Evolutionary conservation across 768 basidiomycete species (phyloP), one percentile per base, ranked within the genome.

Genomic region (Boletus reticulatus): DNA sequence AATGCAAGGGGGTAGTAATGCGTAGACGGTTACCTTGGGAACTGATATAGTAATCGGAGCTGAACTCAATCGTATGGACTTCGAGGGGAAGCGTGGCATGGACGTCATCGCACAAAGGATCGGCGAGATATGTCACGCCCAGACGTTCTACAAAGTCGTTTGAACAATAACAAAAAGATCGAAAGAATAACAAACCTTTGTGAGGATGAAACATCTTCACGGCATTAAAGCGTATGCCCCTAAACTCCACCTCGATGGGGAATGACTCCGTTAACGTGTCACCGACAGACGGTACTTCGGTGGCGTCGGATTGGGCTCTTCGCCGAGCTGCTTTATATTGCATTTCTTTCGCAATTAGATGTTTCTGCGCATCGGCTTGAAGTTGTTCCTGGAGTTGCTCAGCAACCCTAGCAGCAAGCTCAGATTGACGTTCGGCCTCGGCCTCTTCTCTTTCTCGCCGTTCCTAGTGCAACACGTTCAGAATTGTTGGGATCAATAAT

Each of bases 201-300:
- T 78, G 76, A 8, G 88, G 85, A 66, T 88, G 88, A 63, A 87
- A 90, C 42, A 90, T 73, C 65, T 81, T 85, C 47, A 92, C 89
- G 0, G 80, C 76, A 58, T 72, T 78, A 62, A 92, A 92, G 19
- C 65, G 69, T 34, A 85, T 74, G 0, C 81, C 87, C 36, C 79
- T 77, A 49, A 87, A 78, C 27, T 79, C 77, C 31, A 92, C 77
- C 47, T 85, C 80, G 12, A 71, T 57, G 10, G 71, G 69, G 64
- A 92, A 91, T 1, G 80, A 77, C 71, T 88, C 88, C 1, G 80
- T 84, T 44, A 81, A 77, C 1, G 78, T 80, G 43, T 84, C 80
- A 2, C 73, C 72, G 7, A 67, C 53, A 6, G 71, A 62, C 4
- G 86, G 84, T 2, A 84, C 80, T 59, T 87, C 87, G 0, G 87